phyloP scores from a whole-genome alignment of 2,329 filamentous ascomycete genomes.

The Mariannaea sp. region DNA sequence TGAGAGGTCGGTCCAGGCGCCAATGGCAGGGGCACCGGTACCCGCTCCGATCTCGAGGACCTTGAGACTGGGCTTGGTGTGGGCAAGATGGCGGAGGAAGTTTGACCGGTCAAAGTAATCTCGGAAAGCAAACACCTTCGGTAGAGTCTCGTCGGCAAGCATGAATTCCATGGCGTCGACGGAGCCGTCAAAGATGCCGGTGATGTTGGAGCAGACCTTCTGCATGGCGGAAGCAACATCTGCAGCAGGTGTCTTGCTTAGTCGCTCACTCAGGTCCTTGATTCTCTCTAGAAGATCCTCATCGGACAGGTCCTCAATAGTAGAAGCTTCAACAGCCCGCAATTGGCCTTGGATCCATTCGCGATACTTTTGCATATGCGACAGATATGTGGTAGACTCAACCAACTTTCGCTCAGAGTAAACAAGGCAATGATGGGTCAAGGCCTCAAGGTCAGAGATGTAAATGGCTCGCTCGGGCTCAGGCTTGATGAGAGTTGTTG shows the following conservation, averaged over 20 bases:
- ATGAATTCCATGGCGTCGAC: conserved; percentile 39
- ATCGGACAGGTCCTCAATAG: conserved; percentile 2
- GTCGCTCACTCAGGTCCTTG: conserved; percentile 1
- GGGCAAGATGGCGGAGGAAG: conserved; percentile 29
- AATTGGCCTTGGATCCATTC: conserved; percentile 38
- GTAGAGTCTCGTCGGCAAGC: conserved; percentile 38
- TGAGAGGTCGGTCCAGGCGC: conserved; percentile 38
- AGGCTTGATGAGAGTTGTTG: conserved; percentile 31
- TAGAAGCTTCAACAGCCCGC: conserved; percentile 17
- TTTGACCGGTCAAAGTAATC: conserved; percentile 30
- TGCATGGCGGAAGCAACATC: conserved; percentile 17
- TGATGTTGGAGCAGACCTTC: conserved; percentile 17
- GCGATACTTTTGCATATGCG: conserved; percentile 37
- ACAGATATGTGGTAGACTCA: conserved; percentile 19
- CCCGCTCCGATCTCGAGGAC: conserved; percentile 50
- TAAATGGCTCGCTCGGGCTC: conserved; percentile 16
- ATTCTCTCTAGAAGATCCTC: conserved; percentile 8
- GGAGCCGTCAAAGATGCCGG: conserved; percentile 32
- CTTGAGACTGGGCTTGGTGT: conserved; percentile 38
- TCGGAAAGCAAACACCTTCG: conserved; percentile 36
- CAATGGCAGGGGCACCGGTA: conserved; percentile 43
- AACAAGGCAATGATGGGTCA: conserved; percentile 38
- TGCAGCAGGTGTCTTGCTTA: conserved; percentile 9
- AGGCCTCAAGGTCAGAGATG: conserved; percentile 34
- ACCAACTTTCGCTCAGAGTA: conserved; percentile 22